Evolutionary conservation across 179 eudicot species (phyloP).

Genomic region (Kewa caespitosa): DNA sequence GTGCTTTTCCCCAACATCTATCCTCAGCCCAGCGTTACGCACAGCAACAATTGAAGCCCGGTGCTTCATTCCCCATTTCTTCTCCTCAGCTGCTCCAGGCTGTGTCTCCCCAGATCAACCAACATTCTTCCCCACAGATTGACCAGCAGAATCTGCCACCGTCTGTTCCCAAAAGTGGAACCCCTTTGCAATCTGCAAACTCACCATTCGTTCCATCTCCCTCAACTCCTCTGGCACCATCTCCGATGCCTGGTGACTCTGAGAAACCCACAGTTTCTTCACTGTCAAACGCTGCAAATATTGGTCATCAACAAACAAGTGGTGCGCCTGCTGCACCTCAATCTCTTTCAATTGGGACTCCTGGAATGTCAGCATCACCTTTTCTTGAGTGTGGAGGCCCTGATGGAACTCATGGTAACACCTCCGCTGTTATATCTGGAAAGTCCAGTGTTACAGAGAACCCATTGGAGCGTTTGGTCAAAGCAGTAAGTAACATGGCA

Average conservation of each 20-base stretch:
- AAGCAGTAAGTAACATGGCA: slow-evolving; percentile 58
- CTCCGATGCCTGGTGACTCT: slow-evolving; percentile 83
- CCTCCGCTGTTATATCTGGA: slow-evolving; percentile 52
- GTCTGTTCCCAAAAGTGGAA: slow-evolving; percentile 56
- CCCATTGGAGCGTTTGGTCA: slow-evolving; percentile 80
- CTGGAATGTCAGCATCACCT: slow-evolving; percentile 97
- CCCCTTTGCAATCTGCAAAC: slow-evolving; percentile 83
- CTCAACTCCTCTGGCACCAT: slow-evolving; percentile 77
- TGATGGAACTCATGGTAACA: slow-evolving; percentile 64
- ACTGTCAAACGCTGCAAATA: slow-evolving; percentile 55
- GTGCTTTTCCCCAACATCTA: slow-evolving; percentile 66
- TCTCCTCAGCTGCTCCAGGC: slow-evolving; percentile 77
- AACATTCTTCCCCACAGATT: slow-evolving; percentile 84
- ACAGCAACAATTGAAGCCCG: slow-evolving; percentile 70
- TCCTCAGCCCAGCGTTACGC: slow-evolving; percentile 64
- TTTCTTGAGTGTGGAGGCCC: slow-evolving; percentile 75
- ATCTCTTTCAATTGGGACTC: slow-evolving; percentile 94
- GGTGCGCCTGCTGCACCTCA: slow-evolving; percentile 50
- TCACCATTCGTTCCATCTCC: slow-evolving; percentile 86
- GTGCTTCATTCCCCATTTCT: slow-evolving; percentile 58
- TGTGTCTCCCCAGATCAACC: slow-evolving; percentile 71
- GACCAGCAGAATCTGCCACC: slow-evolving; percentile 70
- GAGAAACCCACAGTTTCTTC: slow-evolving; percentile 75
- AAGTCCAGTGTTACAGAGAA: slow-evolving; percentile 71
- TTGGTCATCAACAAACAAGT: slow-evolving; percentile 54